Conservation (phyloP, 2,329 filamentous ascomycete species). For the Aspergillus proliferans region DNA sequence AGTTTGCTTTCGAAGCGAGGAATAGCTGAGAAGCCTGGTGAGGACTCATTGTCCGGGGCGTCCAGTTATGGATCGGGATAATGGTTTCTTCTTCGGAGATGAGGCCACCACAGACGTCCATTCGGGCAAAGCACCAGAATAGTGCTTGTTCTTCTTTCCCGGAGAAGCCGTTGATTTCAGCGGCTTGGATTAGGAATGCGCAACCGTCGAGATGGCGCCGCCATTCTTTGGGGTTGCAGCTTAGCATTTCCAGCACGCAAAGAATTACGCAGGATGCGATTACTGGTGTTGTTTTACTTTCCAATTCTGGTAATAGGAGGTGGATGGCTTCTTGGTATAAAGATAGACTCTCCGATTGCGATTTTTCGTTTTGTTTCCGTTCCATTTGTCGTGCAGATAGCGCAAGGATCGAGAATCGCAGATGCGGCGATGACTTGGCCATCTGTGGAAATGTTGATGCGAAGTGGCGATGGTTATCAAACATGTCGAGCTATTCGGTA, state of each 20-base stretch:
- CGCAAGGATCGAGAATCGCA: conserved; percentile 47
- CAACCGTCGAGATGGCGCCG: conserved; percentile 49
- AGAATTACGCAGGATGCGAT: conserved; percentile 50
- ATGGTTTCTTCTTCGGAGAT: conserved; percentile 48
- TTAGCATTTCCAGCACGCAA: conserved; percentile 50
- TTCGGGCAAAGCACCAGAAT: conserved; percentile 52
- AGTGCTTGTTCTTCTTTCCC: conserved; percentile 47
- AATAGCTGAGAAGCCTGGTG: conserved; percentile 17
- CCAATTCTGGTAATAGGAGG: conserved; percentile 42
- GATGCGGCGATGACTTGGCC: conserved; percentile 38
- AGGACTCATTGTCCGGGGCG: conserved; percentile 19
- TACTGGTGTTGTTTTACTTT: conserved; percentile 42
- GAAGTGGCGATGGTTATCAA: conserved; percentile 46
- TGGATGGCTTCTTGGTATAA: conserved; percentile 50
- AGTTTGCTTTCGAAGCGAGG: conserved; percentile 23
- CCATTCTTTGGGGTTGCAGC: conserved; percentile 45
- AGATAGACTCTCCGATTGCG: conserved; percentile 41
- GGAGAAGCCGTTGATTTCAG: conserved; percentile 47
- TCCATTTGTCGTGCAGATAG: conserved; percentile 49
- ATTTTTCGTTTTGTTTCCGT: conserved; percentile 35
- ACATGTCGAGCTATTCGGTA: conserved; percentile 44
- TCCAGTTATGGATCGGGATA: conserved; percentile 45
- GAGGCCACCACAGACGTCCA: conserved; percentile 50
- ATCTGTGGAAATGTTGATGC: conserved; percentile 44
- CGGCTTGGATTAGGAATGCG: conserved; percentile 45